A percentile compares a stretch with the other conserved stretches of the same genome.
These are phyloP conservation scores for Pulchroboletus neoregius DNA, from an alignment of 1,284 basidiomycete genomes.

Conservation along the genomic window DNA sequence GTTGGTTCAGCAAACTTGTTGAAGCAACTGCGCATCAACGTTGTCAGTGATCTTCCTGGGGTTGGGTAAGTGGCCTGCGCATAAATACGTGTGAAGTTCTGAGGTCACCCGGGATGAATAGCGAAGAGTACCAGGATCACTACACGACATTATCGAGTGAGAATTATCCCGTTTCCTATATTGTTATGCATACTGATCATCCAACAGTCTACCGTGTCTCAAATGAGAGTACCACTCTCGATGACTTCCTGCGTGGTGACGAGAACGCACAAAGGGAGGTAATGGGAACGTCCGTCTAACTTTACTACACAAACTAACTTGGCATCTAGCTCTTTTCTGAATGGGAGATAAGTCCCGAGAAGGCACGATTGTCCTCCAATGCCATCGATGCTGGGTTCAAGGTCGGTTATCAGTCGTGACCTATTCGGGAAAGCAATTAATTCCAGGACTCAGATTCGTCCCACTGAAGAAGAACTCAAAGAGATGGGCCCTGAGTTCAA, in stretches of 20 bases:
- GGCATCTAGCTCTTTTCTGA: slow-evolving; percentile 51
- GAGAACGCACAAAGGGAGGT: slow-evolving; percentile 54
- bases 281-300: not conserved
- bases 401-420: slow-evolving; percentile 31
- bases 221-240: slow-evolving; percentile 58
- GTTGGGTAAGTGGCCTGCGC: slow-evolving; percentile 48
- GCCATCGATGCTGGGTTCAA: slow-evolving; percentile 73
- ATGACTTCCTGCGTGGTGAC: slow-evolving; percentile 68
- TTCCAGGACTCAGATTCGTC: slow-evolving; percentile 47
- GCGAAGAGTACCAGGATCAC: slow-evolving; percentile 71
- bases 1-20: slow-evolving; percentile 55
- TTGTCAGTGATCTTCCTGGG: slow-evolving; percentile 65
- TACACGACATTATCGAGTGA: slow-evolving; percentile 63
- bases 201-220: slow-evolving; percentile 63
- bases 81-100: not conserved
- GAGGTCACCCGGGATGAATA: slow-evolving; percentile 22
- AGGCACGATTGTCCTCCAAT: slow-evolving; percentile 64
- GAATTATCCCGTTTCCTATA: slow-evolving; percentile 16
- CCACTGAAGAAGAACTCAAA: slow-evolving; percentile 62
- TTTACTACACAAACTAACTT: not conserved
- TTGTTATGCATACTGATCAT: slow-evolving; percentile 1
- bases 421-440: not conserved
- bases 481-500: slow-evolving; percentile 77
- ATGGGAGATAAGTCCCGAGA: slow-evolving; percentile 68
- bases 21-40: slow-evolving; percentile 54